Conservation (phyloP, 169 alveolate species). For the Eimeria falciformis region DNA sequence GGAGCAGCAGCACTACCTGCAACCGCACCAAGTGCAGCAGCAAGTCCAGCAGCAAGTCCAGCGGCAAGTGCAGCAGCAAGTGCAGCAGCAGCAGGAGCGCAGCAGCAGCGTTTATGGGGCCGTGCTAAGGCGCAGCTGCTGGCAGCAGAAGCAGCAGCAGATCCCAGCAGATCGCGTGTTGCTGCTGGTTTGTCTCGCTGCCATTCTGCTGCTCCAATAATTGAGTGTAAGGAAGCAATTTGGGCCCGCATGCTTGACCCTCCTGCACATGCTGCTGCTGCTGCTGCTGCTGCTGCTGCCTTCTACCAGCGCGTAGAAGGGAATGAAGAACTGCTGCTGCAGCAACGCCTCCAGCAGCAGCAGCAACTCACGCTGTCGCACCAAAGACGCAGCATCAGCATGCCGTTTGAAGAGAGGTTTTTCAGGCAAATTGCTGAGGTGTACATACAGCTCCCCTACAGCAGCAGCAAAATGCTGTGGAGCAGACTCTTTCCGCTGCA, state of each 20-base stretch:
- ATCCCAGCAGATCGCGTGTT: background rate
- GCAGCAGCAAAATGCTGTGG: constrained; percentile 53
- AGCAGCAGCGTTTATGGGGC: constrained; percentile 17
- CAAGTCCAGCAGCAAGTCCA: constrained; percentile 2
- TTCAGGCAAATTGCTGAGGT: constrained; percentile 50
- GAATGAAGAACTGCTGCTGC: constrained; percentile 58
- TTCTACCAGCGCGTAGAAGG: constrained; percentile 63
- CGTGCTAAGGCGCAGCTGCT: constrained; percentile 44
- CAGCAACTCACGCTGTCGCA: constrained; percentile 16
- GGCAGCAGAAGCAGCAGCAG: constrained; percentile 1
- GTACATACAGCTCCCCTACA: constrained; percentile 59
- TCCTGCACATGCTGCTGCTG: constrained; percentile 40
- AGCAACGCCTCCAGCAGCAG: constrained; percentile 46
- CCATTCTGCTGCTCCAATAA: constrained; percentile 57
- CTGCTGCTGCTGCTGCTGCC: constrained; percentile 69
- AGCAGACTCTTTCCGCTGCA: constrained; percentile 40
- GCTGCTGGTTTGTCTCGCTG: constrained; percentile 49
- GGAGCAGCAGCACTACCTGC: background rate
- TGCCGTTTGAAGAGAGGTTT: constrained; percentile 58
- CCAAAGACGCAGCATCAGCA: background rate
- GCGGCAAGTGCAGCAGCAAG: background rate
- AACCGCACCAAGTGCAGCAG: background rate
- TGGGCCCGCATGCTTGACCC: constrained; percentile 25
- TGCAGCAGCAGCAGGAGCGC: constrained; percentile 31
- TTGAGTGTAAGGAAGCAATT: constrained; percentile 46